A percentile compares a stretch with the other conserved stretches of the same genome.
Conservation (phyloP, 176 grass and related monocot genomes). For the Carex scoparia region DNA sequence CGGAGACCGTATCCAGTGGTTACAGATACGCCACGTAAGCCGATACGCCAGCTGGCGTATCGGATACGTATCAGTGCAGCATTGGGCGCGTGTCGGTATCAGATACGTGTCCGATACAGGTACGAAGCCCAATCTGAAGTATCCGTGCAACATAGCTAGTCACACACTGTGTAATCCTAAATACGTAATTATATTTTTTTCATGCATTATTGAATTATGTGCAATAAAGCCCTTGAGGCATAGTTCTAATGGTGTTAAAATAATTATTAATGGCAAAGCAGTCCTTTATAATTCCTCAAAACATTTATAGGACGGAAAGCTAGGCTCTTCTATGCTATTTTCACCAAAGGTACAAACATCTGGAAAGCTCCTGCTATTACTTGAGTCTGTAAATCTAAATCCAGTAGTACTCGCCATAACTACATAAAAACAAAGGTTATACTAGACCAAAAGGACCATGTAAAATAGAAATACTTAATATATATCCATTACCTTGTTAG, state of each 20-base stretch:
- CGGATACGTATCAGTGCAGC: too few species aligned
- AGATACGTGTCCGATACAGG: too few species aligned
- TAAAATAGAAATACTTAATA: not conserved
- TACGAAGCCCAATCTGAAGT: too few species aligned
- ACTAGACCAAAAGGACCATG: not conserved
- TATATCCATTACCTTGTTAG: conserved; percentile 57
- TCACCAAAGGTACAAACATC: not conserved
- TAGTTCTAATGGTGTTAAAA: not conserved
- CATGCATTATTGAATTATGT: not conserved
- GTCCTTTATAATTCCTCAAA: not conserved
- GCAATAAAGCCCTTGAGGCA: not conserved
- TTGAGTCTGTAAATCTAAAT: not conserved
- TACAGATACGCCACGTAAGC: too few species aligned
- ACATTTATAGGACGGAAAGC: not conserved
- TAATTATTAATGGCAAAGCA: not conserved
- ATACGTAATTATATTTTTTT: not conserved
- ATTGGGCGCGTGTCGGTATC: too few species aligned
- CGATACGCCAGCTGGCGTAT: too few species aligned
- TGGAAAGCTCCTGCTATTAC: not conserved
- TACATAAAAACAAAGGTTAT: not conserved
- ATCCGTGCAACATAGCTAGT: too few species aligned
- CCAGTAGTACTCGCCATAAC: not conserved
- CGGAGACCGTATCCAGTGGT: too few species aligned
- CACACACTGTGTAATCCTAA: not conserved
- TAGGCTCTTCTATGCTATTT: not conserved